A percentile compares a stretch with the other conserved stretches of the same genome.
phyloP scores from a whole-genome alignment of 192 early-diverging fungal species.

The Chytriomyces sp. region DNA sequence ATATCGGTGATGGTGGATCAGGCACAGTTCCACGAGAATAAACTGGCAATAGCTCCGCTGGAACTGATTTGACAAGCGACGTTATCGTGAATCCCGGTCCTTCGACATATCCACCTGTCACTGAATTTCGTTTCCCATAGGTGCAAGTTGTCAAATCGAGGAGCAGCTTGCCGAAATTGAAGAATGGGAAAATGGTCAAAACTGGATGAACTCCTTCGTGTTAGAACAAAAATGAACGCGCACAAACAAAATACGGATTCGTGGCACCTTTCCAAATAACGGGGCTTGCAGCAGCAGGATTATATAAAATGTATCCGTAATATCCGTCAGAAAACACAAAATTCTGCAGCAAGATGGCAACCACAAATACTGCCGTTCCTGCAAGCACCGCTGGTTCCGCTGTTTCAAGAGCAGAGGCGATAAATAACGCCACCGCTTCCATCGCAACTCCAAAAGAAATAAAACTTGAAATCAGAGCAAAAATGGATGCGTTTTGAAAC shows the following conservation, averaged over 20 bases:
- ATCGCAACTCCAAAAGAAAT: constrained; percentile 67
- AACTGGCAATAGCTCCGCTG: constrained; percentile 48
- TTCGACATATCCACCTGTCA: constrained; percentile 56
- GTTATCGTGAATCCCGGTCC: constrained; percentile 65
- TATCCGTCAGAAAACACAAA: constrained; percentile 43
- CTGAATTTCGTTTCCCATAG: constrained; percentile 38
- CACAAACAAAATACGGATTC: background rate
- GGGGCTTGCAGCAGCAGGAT: constrained; percentile 36
- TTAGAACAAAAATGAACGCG: constrained; percentile 62
- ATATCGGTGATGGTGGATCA: constrained; percentile 59
- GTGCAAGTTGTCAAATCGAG: constrained; percentile 64
- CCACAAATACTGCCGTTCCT: constrained; percentile 72
- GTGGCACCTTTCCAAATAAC: constrained; percentile 13
- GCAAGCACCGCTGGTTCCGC: constrained; percentile 58
- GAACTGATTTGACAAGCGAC: constrained; percentile 54
- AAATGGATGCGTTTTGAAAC: constrained; percentile 57
- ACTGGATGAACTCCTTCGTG: background rate
- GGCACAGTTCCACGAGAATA: constrained; percentile 52
- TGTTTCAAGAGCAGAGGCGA: constrained; percentile 61
- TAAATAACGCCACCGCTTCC: constrained; percentile 61
- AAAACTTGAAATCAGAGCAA: constrained; percentile 55
- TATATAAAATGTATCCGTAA: constrained; percentile 34
- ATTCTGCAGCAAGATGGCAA: constrained; percentile 65
- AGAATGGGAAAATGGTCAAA: constrained; percentile 37
- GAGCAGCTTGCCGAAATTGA: constrained; percentile 63